A percentile compares a stretch with the other conserved stretches of the same genome.
Evolutionary conservation across 2,329 filamentous ascomycete species (phyloP).

Genomic region (Biscogniauxia marginata): DNA sequence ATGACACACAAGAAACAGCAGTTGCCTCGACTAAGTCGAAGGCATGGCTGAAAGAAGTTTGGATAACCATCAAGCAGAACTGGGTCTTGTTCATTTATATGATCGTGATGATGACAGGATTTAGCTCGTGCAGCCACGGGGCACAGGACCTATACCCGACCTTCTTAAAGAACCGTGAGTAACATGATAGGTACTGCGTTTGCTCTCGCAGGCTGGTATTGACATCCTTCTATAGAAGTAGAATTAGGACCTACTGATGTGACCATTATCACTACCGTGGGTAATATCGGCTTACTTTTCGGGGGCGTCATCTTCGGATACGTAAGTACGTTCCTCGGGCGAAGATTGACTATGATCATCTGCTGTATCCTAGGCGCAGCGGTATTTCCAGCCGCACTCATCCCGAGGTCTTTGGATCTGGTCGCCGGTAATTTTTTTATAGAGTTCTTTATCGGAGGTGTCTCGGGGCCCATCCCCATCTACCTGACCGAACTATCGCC

Average conservation of each 20-base stretch:
- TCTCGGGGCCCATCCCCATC: conserved; percentile 17
- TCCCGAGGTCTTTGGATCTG: conserved; percentile 13
- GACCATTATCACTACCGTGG: conserved; percentile 14
- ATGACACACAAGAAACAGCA: background rate
- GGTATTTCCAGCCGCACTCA: conserved; percentile 11
- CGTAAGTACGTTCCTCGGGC: conserved; percentile 16
- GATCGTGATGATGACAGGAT: conserved; percentile 17
- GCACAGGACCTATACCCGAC: conserved; percentile 17
- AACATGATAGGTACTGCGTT: background rate
- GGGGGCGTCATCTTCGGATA: conserved; percentile 10
- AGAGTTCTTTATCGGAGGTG: conserved; percentile 13
- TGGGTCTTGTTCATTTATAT: conserved; percentile 20
- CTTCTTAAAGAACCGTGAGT: conserved; percentile 20
- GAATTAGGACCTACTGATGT: conserved; percentile 11
- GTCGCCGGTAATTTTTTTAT: conserved; percentile 12
- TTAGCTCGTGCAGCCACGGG: conserved; percentile 16
- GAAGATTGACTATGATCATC: conserved; percentile 17
- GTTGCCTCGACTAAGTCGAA: background rate
- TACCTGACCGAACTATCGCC: conserved; percentile 19
- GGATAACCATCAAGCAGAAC: conserved; percentile 9
- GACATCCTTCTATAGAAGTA: conserved; percentile 12
- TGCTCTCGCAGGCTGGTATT: background rate
- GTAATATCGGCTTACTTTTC: conserved; percentile 11
- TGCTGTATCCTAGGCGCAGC: conserved; percentile 15
- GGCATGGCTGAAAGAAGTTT: conserved; percentile 13